Conservation (phyloP, 768 basidiomycete genomes). For the Hypsizygus marmoreus region DNA sequence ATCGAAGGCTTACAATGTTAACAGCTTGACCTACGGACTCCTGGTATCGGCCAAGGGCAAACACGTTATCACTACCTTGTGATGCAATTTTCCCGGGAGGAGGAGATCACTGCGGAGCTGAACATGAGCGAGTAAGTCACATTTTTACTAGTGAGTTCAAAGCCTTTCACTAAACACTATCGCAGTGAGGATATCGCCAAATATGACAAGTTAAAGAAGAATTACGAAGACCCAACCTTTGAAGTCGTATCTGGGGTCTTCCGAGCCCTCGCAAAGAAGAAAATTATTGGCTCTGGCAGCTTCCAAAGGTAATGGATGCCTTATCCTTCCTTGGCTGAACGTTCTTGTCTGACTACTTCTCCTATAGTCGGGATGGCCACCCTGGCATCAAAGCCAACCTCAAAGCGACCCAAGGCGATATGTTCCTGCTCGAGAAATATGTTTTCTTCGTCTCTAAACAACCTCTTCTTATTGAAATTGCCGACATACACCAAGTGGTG, state of each 20-base stretch:
- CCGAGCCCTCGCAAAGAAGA: slow-evolving; percentile 87
- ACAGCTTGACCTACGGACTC: slow-evolving; percentile 87
- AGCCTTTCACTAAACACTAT: slow-evolving; percentile 2
- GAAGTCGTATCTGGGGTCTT: slow-evolving; percentile 94
- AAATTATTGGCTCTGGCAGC: slow-evolving; percentile 83
- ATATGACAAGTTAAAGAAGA: slow-evolving; percentile 85
- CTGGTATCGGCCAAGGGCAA: slow-evolving; percentile 97
- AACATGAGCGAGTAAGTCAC: slow-evolving; percentile 84
- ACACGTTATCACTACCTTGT: slow-evolving; percentile 97
- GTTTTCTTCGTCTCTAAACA: slow-evolving; percentile 98
- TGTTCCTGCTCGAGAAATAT: slow-evolving; percentile 98
- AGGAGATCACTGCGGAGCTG: slow-evolving; percentile 94
- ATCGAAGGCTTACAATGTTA: slow-evolving; percentile 7
- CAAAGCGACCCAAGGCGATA: slow-evolving; percentile 94
- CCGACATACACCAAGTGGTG: slow-evolving; percentile 85
- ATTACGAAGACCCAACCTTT: slow-evolving; percentile 94
- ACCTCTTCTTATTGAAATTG: slow-evolving; percentile 86
- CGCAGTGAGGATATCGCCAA: slow-evolving; percentile 73
- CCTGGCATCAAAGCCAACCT: slow-evolving; percentile 97
- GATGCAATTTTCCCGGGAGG: slow-evolving; percentile 97
- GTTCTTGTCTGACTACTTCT: not conserved
- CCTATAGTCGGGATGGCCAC: slow-evolving; percentile 77
- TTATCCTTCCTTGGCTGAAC: not conserved
- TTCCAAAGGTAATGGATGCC: slow-evolving; percentile 70
- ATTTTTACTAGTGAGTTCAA: too few species aligned